Conservation (phyloP, 495 filamentous ascomycete species). For the Penicillium coffeae region DNA sequence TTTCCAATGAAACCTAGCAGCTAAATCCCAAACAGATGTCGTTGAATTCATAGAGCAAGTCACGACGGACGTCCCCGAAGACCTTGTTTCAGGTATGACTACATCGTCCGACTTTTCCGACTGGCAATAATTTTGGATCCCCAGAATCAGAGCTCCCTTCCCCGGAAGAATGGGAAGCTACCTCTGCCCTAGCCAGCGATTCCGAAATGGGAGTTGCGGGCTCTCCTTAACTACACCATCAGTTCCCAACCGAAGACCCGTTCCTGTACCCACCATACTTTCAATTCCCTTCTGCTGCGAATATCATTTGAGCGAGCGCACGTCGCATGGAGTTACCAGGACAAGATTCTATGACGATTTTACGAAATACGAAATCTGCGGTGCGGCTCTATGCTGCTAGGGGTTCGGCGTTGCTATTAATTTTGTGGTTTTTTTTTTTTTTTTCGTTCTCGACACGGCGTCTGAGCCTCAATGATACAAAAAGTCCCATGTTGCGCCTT, state of each 20-base stretch:
- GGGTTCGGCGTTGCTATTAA: slow-evolving; percentile 5
- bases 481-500: too few species aligned
- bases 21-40: slow-evolving; percentile 17
- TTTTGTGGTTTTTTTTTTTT: neutral
- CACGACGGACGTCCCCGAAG: slow-evolving; percentile 35
- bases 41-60: slow-evolving; percentile 31
- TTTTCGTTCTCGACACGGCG: neutral
- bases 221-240: slow-evolving; percentile 22
- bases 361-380: slow-evolving; percentile 10
- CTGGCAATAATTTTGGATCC: slow-evolving; percentile 16
- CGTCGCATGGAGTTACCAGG: slow-evolving; percentile 10
- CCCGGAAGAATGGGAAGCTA: slow-evolving; percentile 44
- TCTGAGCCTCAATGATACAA: neutral
- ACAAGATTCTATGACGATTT: slow-evolving; percentile 15
- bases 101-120: slow-evolving; percentile 14
- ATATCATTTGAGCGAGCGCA: slow-evolving; percentile 8
- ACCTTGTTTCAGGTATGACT: slow-evolving; percentile 39
- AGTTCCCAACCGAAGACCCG: neutral
- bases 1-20: too few species aligned
- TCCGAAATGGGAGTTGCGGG: slow-evolving; percentile 40
- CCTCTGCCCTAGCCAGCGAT: slow-evolving; percentile 41
- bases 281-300: neutral
- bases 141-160: slow-evolving; percentile 43
- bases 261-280: neutral
- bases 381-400: neutral